Conservation (phyloP, 148 eudicot genomes). For the Suaeda aralocaspica region DNA sequence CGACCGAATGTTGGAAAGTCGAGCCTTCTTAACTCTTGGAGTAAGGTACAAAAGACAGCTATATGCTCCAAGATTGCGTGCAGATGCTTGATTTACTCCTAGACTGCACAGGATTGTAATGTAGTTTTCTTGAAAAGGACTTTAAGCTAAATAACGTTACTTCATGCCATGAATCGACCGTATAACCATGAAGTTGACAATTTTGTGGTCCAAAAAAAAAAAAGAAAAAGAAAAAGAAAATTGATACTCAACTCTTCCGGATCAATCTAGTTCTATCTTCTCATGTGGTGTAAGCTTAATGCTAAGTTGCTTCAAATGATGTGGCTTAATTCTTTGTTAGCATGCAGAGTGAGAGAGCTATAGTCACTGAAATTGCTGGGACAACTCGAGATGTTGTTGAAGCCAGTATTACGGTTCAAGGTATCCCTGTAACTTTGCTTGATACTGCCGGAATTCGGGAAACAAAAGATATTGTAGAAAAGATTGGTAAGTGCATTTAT, state of each 20-base stretch:
- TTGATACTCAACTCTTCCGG: too few species aligned
- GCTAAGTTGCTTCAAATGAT: constrained; percentile 31
- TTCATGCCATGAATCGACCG: too few species aligned
- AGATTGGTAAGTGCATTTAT: constrained; percentile 55
- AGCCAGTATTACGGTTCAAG: constrained; percentile 73
- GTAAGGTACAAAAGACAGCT: constrained; percentile 60
- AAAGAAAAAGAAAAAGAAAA: too few species aligned
- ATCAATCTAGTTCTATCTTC: background rate
- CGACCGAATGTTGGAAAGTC: constrained; percentile 99
- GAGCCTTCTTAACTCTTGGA: constrained; percentile 97
- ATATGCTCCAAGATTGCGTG: constrained; percentile 5
- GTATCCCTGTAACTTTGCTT: constrained; percentile 86
- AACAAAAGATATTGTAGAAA: constrained; percentile 85
- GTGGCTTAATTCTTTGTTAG: constrained; percentile 51
- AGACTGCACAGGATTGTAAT: background rate
- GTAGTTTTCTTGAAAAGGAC: background rate
- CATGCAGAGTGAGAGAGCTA: constrained; percentile 98
- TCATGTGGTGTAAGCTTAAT: constrained; percentile 3
- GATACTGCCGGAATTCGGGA: constrained; percentile 99
- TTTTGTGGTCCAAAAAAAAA: too few species aligned
- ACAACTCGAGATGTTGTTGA: constrained; percentile 93
- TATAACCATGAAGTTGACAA: too few species aligned
- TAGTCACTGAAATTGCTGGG: constrained; percentile 97
- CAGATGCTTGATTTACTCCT: background rate
- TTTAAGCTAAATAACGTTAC: background rate